Percentiles rank a stretch among this genome's conserved stretches.
phyloP scores from a whole-genome alignment of 768 basidiomycete species.

The Heimioporus sp. region DNA sequence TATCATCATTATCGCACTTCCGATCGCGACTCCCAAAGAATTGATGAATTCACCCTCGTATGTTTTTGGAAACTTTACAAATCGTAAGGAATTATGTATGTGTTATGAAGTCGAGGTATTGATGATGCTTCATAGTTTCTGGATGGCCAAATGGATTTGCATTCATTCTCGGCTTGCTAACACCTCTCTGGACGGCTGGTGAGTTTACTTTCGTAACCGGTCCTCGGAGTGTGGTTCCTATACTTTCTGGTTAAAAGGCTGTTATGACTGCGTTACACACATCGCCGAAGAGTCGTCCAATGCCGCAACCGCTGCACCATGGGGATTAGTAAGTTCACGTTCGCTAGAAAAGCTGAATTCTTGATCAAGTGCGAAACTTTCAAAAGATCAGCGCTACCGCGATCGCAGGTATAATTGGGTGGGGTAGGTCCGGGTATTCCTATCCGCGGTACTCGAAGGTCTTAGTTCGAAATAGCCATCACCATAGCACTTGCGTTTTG shows the following conservation, averaged over 20 bases:
- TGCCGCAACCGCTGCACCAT: constrained; percentile 52
- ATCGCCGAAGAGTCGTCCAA: constrained; percentile 55
- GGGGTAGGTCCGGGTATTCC: constrained; percentile 29
- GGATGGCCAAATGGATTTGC: constrained; percentile 45
- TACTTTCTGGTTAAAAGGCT: constrained; percentile 17
- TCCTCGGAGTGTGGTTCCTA: neutral
- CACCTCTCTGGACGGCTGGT: constrained; percentile 45
- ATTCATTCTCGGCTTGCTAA: constrained; percentile 44
- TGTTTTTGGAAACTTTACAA: constrained; percentile 42
- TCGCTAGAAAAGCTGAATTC: neutral
- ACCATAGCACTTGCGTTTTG: constrained; percentile 53
- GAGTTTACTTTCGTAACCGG: neutral
- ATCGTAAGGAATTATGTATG: too few relatives aligned
- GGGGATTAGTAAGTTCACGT: constrained; percentile 44
- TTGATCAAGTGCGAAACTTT: neutral
- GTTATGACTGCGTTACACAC: constrained; percentile 49
- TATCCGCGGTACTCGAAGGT: neutral
- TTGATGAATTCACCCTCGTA: constrained; percentile 57
- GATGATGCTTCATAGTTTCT: constrained; percentile 30
- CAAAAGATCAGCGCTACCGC: constrained; percentile 34
- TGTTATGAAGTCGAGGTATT: neutral
- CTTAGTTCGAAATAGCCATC: constrained; percentile 32
- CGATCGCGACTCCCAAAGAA: constrained; percentile 57
- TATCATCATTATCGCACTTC: constrained; percentile 53
- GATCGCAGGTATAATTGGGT: constrained; percentile 45